Evolutionary conservation across 2,329 filamentous ascomycete species (phyloP).

Genomic region (Alternaria triticimaculans): DNA sequence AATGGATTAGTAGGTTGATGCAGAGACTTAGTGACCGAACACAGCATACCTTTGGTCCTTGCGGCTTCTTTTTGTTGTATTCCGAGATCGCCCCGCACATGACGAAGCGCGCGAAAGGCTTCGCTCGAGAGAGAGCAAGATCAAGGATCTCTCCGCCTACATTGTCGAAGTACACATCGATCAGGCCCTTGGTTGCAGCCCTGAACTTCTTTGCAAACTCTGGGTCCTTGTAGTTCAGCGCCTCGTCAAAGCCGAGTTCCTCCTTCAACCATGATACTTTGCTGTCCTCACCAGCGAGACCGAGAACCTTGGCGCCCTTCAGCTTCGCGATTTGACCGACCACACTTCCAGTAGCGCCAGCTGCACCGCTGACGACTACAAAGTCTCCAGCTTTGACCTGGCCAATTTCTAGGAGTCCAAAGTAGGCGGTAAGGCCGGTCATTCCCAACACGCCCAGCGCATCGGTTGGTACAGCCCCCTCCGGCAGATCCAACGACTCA

Average conservation of each 20-base stretch:
- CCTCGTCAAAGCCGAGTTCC: slow-evolving; percentile 60
- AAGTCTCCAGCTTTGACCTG: slow-evolving; percentile 72
- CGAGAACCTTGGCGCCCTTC: slow-evolving; percentile 62
- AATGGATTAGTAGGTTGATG: too few relatives aligned
- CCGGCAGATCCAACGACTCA: slow-evolving; percentile 54
- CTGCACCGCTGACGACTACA: slow-evolving; percentile 79
- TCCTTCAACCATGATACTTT: slow-evolving; percentile 64
- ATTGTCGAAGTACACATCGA: slow-evolving; percentile 62
- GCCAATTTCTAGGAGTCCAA: slow-evolving; percentile 73
- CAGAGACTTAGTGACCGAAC: too few relatives aligned
- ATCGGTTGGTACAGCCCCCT: slow-evolving; percentile 62
- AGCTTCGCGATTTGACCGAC: slow-evolving; percentile 81
- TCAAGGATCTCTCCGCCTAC: slow-evolving; percentile 59
- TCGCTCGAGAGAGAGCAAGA: slow-evolving; percentile 52
- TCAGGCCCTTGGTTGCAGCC: slow-evolving; percentile 55
- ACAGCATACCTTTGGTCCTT: slow-evolving; percentile 57
- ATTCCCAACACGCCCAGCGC: slow-evolving; percentile 61
- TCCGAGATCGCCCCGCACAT: slow-evolving; percentile 55
- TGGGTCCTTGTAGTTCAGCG: slow-evolving; percentile 62
- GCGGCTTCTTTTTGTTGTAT: slow-evolving; percentile 53
- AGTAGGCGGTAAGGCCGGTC: slow-evolving; percentile 78
- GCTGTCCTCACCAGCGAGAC: slow-evolving; percentile 60
- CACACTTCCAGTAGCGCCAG: slow-evolving; percentile 78
- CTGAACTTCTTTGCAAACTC: slow-evolving; percentile 58
- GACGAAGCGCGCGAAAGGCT: slow-evolving; percentile 51